Evolutionary conservation across 495 filamentous ascomycete genomes (phyloP).

Genomic region (Cairneyella variabilis): DNA sequence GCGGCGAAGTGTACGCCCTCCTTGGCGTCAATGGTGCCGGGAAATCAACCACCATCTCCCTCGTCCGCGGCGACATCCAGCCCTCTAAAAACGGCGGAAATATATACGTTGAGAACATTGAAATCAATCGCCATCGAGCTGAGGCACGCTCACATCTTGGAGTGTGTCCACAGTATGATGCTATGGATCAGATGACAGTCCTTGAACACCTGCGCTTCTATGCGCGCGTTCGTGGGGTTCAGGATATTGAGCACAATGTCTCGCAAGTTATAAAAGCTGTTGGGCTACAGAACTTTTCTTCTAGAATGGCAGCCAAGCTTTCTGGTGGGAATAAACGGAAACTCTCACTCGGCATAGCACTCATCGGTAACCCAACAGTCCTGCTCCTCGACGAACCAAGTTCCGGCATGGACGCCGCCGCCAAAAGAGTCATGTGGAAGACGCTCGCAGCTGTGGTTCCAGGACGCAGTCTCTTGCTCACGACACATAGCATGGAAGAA

Average conservation of each 20-base stretch:
- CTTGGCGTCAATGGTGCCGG: conserved; percentile 88
- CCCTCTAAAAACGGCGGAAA: conserved; percentile 58
- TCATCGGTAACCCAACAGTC: conserved; percentile 72
- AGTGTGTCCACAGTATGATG: conserved; percentile 73
- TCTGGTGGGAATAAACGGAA: conserved; percentile 75
- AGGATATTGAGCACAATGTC: conserved; percentile 60
- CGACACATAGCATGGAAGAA: conserved; percentile 81
- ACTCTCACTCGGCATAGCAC: conserved; percentile 66
- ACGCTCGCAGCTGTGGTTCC: conserved; percentile 54
- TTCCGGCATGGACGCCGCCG: conserved; percentile 67
- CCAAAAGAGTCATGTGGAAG: conserved; percentile 74
- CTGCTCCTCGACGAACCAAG: conserved; percentile 69
- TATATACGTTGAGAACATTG: conserved; percentile 68
- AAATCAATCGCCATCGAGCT: conserved; percentile 59
- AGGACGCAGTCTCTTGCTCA: conserved; percentile 62
- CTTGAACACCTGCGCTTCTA: conserved; percentile 72
- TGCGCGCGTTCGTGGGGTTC: conserved; percentile 64
- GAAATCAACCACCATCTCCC: conserved; percentile 78
- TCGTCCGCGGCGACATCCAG: conserved; percentile 79
- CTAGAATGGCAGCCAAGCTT: conserved; percentile 60
- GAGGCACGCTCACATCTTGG: conserved; percentile 68
- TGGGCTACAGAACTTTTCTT: conserved; percentile 53
- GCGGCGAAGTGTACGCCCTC: conserved; percentile 71
- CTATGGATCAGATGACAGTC: conserved; percentile 67
- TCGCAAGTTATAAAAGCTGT: conserved; percentile 53